Evolutionary conservation across 2,329 filamentous ascomycete genomes (phyloP).

Genomic region (Diaporthe velutina): DNA sequence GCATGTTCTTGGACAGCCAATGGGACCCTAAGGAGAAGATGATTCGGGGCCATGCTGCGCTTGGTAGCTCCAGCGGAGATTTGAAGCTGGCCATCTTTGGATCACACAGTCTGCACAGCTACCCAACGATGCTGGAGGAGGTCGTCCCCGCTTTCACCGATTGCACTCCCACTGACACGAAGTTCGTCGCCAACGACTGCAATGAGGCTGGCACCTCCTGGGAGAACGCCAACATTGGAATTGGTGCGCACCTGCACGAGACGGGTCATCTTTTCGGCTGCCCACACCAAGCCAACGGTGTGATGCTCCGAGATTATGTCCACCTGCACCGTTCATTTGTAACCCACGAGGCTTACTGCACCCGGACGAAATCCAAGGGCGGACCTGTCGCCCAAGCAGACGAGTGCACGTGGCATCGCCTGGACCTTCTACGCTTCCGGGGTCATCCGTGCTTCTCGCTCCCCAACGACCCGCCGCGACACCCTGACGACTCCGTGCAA

Average conservation of each 20-base stretch:
- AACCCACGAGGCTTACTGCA: slow-evolving; percentile 85
- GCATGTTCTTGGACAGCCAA: slow-evolving; percentile 87
- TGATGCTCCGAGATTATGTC: slow-evolving; percentile 93
- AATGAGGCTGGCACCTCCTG: slow-evolving; percentile 90
- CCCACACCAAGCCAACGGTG: slow-evolving; percentile 88
- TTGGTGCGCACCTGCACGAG: slow-evolving; percentile 93
- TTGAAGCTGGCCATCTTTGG: slow-evolving; percentile 91
- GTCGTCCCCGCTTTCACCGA: slow-evolving; percentile 90
- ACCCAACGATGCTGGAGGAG: slow-evolving; percentile 89
- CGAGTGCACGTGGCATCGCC: slow-evolving; percentile 91
- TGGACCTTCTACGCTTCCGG: slow-evolving; percentile 90
- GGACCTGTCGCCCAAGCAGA: slow-evolving; percentile 80
- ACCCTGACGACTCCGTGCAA: slow-evolving; percentile 81
- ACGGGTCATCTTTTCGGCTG: slow-evolving; percentile 91
- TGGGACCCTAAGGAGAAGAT: slow-evolving; percentile 82
- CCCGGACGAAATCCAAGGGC: slow-evolving; percentile 86
- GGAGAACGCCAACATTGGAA: slow-evolving; percentile 95
- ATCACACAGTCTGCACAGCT: slow-evolving; percentile 91
- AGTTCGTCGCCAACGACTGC: slow-evolving; percentile 85
- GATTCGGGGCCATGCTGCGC: slow-evolving; percentile 84
- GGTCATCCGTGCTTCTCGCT: slow-evolving; percentile 91
- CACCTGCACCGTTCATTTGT: slow-evolving; percentile 87
- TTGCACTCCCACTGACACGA: slow-evolving; percentile 88
- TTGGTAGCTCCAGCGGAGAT: slow-evolving; percentile 81
- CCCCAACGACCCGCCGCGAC: slow-evolving; percentile 77